Evolutionary conservation across 139 green algal genomes (phyloP), one percentile per base, ranked within the genome.

Genomic region (Coelastrella sp.): DNA sequence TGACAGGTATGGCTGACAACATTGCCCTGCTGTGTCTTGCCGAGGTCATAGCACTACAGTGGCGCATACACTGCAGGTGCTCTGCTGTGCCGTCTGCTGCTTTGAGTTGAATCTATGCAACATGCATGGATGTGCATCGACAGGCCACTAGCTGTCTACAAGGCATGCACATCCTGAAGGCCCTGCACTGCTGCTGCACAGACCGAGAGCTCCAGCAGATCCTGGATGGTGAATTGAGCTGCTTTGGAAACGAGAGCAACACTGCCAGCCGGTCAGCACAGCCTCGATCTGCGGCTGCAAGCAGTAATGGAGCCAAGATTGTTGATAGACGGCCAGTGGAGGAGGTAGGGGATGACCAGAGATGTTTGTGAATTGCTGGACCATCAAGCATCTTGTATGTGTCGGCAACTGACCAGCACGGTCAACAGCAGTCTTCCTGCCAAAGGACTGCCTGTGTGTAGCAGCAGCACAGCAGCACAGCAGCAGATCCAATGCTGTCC

Each of bases 151-250:
- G 35, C 35, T 49, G 35, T 49, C 35, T 49, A 49, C 35, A 49
- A 49, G 35, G 35, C 35, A 49, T 49, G 35, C 3, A 49, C 35
- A 49, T 49, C 1, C 3, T 49, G 35, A 49, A 49, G 35, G 35
- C 35, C 35, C n/a, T 20, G 74, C 74, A 81, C 12, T 49, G 35
- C 14, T 20, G 10, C 76, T 83, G 76, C 76, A 9, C 81, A 86
- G 81, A 86, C 20, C 22, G 81, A 5, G 81, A 86, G 59, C 81
- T 86, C 8, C 59, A 86, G 59, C 20, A 86, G 59, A 49, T 86
- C 57, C 59, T 86, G 5, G 81, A 86, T 73, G 81, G 81, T n/a
- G 22, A 59, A 15, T 11, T 73, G 22, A 75, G 58, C 79, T 49
- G 75, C 27, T 24, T n/a, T 24, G 35, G 79, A 49, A 49, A 49